Evolutionary conservation across 139 green algal species (phyloP), one percentile per base, ranked within the genome.

Genomic region (Coelastrella sp.): DNA sequence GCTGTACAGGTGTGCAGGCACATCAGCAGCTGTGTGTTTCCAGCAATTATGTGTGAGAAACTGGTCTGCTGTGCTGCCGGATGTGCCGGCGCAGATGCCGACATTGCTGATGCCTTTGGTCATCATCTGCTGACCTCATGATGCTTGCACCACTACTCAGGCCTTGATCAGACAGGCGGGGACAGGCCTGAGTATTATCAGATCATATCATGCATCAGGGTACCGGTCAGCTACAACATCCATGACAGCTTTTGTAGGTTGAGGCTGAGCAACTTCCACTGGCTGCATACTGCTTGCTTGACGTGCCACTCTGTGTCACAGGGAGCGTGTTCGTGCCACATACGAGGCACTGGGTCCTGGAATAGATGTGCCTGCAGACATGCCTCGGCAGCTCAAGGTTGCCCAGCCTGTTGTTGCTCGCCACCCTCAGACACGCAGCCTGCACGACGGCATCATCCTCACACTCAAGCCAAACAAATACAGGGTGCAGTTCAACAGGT

Each of bases 371-470:
- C 91, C 94, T 8, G 73, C 92, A 10, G 93, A 94, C 17, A 79
- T 98, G 73, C 95, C 97, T 0, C 92, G 88, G 0, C 93, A 94
- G 17, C 92, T 98, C n/a, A 74, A 82, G 4, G 97, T 99, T 24
- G 96, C 94, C 14, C 96, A 98, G 93, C 88, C 92, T 1, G 97
- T 99, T 24, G 93, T 93, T n/a, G 97, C 97, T 9, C 92, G 95
- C 6, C 97, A 99, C 94, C 97, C 97, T 8, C 19, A 78, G 82
- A 97, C 94, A 22, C 92, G 94, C 72, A 93, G 96, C 89, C 90
- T 98, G 72, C 93, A 97, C 73, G 96, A 98, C 70, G 97, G 97
- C 60, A 91, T 91, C n/a, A 92, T 99, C 75, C 94, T 99, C 11
- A 99, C 97, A 4, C 94, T 95, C 22, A 94, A 94, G 60, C 88